Evolutionary conservation across 2,329 filamentous ascomycete species (phyloP), one percentile per base, ranked within the genome.

Genomic region (Monilinia fructicola): DNA sequence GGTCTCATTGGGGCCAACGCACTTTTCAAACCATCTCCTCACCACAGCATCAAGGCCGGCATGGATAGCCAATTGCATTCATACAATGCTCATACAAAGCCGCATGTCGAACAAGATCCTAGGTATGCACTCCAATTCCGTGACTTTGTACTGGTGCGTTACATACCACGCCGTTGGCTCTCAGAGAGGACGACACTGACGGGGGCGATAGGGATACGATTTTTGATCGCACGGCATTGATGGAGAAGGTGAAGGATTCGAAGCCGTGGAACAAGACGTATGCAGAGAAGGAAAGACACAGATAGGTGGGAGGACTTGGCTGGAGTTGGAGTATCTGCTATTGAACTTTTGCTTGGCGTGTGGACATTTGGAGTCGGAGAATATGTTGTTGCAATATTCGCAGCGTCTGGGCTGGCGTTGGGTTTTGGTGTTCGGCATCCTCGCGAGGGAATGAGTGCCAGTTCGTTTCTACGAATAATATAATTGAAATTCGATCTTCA

Each of bases 181-280:
- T 11, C 11, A 18, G 14, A 35, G 2, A 26, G 26, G 5, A 40
- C 14, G 46, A 53, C 46, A 53, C 31, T 12, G 12, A 42, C 40
- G 11, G 40, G 40, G 2, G 9, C 5, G 9, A 12, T 63, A 69
- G 68, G 54, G 67, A 67, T 64, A 69, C 68, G 52, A 68, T 68
- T 50, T 63, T 68, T 35, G 67, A 69, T 54, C 64, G 68, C 11
- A 69, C 68, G 44, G 61, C 62, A 9, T 58, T 69, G 56, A 65
- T 68, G 64, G 52, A 67, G 35, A 58, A 67, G 40, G 67, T 46
- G 2, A 69, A 69, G 55, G 55, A 60, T 38, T 16, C 18, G 26
- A 69, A 68, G 44, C 68, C 68, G 0, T 68, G 68, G 67, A 69
- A 69, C 28, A 69, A 67, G 54, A 66, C 67, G 2, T 56, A 61